phyloP scores from a whole-genome alignment of 495 filamentous ascomycete genomes.

The Podospora tetraspora region DNA sequence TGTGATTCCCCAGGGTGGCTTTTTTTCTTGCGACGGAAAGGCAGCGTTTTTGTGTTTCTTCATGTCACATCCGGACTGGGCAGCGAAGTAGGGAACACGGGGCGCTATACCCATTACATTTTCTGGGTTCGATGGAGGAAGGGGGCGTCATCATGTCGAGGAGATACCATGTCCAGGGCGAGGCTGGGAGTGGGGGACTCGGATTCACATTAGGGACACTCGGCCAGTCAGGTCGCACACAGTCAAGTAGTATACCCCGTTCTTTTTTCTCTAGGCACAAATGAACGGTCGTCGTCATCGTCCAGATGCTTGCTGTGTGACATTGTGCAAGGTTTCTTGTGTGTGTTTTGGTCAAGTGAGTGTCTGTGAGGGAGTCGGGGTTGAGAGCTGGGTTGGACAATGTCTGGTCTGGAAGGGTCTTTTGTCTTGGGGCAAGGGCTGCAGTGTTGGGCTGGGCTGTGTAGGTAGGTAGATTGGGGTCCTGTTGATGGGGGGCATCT shows the following conservation, averaged over 20 bases:
- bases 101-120: neutral
- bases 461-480: neutral
- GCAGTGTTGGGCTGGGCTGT: neutral
- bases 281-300: neutral
- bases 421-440: neutral
- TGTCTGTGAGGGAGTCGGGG: neutral
- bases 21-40: neutral
- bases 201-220: neutral
- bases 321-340: neutral
- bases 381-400: neutral
- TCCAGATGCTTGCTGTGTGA: neutral
- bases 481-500: neutral
- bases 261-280: neutral
- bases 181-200: neutral
- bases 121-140: neutral
- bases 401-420: neutral
- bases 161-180: neutral
- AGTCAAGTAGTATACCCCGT: neutral
- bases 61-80: neutral
- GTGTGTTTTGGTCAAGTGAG: neutral
- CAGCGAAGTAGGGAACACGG: neutral
- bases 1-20: neutral
- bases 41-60: neutral
- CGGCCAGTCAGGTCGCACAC: neutral
- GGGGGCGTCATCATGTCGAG: too few relatives aligned